Base-by-base conservation (phyloP, 176 grass and related monocot genomes). In the Raddia distichophylla region DNA sequence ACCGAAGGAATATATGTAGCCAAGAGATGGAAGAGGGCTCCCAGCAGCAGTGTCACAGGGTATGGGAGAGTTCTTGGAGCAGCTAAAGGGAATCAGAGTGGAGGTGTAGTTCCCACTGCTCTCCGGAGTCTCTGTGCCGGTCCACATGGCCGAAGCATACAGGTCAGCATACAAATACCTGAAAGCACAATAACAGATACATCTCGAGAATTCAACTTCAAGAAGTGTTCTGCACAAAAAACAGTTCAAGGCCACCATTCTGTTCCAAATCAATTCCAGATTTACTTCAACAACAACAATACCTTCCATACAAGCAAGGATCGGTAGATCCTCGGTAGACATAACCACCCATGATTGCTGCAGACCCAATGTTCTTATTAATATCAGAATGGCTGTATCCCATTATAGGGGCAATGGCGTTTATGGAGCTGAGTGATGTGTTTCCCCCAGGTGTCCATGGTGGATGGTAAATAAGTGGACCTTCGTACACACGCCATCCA, bases 141-240 rank as follows among this genome's bases (percentile, higher is more conserved):
- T 83, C 95, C 92, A 98, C 69, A 93, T 78, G 4, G 81, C 81
- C 8, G 64, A 77, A 7, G 86, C 92, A 6, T 98, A 98, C 6
- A 94, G 86, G 58, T 98, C 86, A 5, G 68, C 89, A 15, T 93
- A 91, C 65, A 98, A 15, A 63, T 98, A 98, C 88, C 95, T 97
- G 71, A 10, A 74, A 75, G 56, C 56, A 63, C 32, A 62, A 72
- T 55, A 53, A 52, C 27, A 78, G 3, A 62, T 46, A 27, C 17
- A 47, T 67, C 67, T 5, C 32, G 17, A 35, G 2, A 85, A 55
- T n/a, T 11, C 7, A 57, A 37, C 69, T 71, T 70, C 49, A 75
- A 52, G 40, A 57, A 42, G 35, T n/a, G 8, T 8, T 13, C 35
- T 77, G 17, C 14, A 10, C 47, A 54, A 14, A 55, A 27, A 46